Conservation (phyloP, 106 monocot genomes). For the Gastrodia elata region DNA sequence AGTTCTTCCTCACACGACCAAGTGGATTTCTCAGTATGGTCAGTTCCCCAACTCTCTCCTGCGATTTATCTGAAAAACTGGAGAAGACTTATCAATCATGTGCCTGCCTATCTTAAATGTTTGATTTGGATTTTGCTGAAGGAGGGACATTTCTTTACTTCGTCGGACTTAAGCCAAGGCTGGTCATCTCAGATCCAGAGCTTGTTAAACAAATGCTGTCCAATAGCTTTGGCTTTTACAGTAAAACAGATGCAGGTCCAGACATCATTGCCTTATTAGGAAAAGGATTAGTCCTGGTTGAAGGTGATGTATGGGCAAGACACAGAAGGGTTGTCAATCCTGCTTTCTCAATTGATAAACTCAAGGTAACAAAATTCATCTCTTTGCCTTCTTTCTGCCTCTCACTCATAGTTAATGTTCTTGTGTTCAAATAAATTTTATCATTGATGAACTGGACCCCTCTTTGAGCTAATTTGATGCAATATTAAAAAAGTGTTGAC, state of each 20-base stretch:
- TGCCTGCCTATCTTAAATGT: neutral
- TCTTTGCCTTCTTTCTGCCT: no score
- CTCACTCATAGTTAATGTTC: no score
- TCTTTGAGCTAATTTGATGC: no score
- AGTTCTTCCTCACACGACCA: conserved; percentile 11
- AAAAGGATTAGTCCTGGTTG: conserved; percentile 26
- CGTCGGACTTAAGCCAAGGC: conserved; percentile 22
- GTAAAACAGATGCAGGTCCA: conserved; percentile 11
- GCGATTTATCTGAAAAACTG: neutral
- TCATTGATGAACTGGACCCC: no score
- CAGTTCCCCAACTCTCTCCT: neutral
- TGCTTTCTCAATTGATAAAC: conserved; percentile 55
- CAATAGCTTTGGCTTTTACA: conserved; percentile 43
- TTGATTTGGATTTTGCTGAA: conserved; percentile 4
- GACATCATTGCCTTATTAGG: conserved; percentile 24
- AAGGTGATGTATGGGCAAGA: conserved; percentile 44
- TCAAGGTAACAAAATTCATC: conserved; percentile 37
- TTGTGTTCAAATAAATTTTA: no score
- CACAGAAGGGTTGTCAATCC: conserved; percentile 44
- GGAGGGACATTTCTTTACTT: conserved; percentile 40
- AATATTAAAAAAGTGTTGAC: no score
- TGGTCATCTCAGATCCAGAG: conserved; percentile 35
- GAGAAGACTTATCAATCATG: neutral
- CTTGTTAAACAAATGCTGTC: conserved; percentile 41
- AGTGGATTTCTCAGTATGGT: conserved; percentile 16